Conservation (phyloP, 805 yeast species). For the Candida pseudofarinosa region DNA sequence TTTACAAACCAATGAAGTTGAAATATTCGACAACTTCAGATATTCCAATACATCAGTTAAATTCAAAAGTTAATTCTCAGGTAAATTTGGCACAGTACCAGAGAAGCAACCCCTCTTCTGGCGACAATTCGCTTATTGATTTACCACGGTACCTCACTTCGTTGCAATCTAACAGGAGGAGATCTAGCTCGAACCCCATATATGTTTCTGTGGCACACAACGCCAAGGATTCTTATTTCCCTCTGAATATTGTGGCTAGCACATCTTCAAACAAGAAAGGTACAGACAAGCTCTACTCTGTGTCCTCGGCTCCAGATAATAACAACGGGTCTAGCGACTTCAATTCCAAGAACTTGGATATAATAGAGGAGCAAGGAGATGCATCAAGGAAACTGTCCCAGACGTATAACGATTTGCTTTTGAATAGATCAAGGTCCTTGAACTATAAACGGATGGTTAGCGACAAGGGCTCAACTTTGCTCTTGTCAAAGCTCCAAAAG, state of each 20-base stretch:
- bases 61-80: conserved; percentile 39
- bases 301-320: conserved; percentile 8
- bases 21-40: conserved; percentile 35
- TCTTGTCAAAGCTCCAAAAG: conserved; percentile 16
- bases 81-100: conserved; percentile 25
- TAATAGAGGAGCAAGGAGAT: conserved; percentile 15
- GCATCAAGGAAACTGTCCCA: conserved; percentile 4
- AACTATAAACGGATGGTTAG: conserved; percentile 14
- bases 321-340: neutral
- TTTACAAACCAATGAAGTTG: conserved; percentile 36
- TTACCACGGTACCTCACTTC: conserved; percentile 14
- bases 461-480: conserved; percentile 9
- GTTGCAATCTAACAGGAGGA: conserved; percentile 11
- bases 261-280: conserved; percentile 3
- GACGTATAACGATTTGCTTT: conserved; percentile 1
- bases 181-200: conserved; percentile 23
- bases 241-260: conserved; percentile 9
- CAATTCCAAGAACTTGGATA: conserved; percentile 13
- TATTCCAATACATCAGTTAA: conserved; percentile 34
- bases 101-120: conserved; percentile 15
- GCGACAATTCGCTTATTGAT: conserved; percentile 21
- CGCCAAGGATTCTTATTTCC: conserved; percentile 27
- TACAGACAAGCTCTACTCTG: conserved; percentile 3
- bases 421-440: conserved; percentile 23
- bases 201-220: conserved; percentile 9